Percentiles rank a stretch among this genome's conserved stretches.
These are phyloP conservation scores for Ceratocystis cubensis DNA, from an alignment of 2,329 filamentous ascomycete genomes.

Conservation along the genomic window DNA sequence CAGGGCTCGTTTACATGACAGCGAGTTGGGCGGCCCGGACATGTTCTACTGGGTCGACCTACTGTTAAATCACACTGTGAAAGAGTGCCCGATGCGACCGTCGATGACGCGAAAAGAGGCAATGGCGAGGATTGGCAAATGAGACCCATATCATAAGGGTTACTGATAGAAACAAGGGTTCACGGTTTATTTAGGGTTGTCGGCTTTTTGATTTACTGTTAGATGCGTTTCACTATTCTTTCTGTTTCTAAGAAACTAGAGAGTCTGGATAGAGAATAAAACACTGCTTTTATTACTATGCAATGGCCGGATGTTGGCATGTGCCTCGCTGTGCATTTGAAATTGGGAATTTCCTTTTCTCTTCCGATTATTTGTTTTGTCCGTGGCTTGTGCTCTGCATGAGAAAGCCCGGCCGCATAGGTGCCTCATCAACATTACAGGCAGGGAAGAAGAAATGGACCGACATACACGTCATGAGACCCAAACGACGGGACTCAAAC, in stretches of 20 bases:
- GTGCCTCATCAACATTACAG: neutral
- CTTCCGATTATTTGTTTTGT: neutral
- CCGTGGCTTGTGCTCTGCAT: conserved; percentile 6
- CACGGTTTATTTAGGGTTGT: neutral
- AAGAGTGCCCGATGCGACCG: neutral
- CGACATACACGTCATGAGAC: neutral
- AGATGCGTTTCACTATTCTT: no score
- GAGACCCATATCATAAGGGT: neutral
- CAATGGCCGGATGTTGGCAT: neutral
- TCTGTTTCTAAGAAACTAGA: neutral
- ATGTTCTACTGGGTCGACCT: neutral
- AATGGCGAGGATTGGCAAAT: neutral
- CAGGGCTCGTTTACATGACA: neutral
- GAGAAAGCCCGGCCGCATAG: conserved; percentile 1
- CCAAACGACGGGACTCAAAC: neutral
- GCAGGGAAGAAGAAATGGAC: neutral
- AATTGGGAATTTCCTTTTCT: conserved; percentile 5
- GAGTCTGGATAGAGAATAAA: neutral
- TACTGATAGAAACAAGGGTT: no score
- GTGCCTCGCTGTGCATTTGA: neutral
- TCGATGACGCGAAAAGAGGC: neutral
- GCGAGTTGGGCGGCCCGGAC: neutral
- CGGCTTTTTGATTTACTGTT: no score
- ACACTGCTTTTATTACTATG: neutral
- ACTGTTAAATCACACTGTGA: neutral